Evolutionary conservation across 2,329 filamentous ascomycete genomes (phyloP), one percentile per base, ranked within the genome.

Genomic region (Xylaria sp.): DNA sequence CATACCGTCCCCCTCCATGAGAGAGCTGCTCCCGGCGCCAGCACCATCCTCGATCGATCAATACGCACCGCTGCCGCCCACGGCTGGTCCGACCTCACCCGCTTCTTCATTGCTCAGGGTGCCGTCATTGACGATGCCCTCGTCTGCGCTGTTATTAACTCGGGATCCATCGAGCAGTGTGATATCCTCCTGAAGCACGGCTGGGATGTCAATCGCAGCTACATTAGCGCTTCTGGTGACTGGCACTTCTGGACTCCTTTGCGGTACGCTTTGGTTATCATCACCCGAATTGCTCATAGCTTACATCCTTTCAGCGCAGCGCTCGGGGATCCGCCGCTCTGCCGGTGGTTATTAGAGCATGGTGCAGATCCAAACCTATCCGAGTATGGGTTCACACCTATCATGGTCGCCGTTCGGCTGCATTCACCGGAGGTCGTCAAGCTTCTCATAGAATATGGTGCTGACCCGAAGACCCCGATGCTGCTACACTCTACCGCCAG

Each of bases 141-240:
- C 62, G 48, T 72, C 60, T 72, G 65, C 39, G 72, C 72, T 30
- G 72, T 73, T 15, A 66, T 73, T 20, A 69, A 64, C 58, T 72
- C 68, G 15, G 72, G 72, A 18, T 73, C 72, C 25, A 45, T 71
- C 39, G 72, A 73, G 52, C 72, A 72, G 61, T 73, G 72, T 61
- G 58, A 73, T 9, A 50, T 73, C 20, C 67, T 73, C 15, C 55
- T 67, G 23, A 58, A 60, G 4, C 65, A 73, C 39, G 69, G 69
- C 28, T 73, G 72, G 72, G 69, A 73, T 52, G 72, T 73, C 30
- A 73, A 73, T 59, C 70, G 66, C 48, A 73, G 72, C 66, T 73
- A 73, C 61, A 73, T 73, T 52, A 72, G 67, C 53, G 66, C 72
- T 48, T 66, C 66, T 4, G 70, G 67, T 10, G 72, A 72, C 50